Percentiles rank a stretch among this genome's conserved stretches.
Evolutionary conservation across 139 green algal genomes (phyloP).

Genomic region (Mesotaenium endlicherianum): DNA sequence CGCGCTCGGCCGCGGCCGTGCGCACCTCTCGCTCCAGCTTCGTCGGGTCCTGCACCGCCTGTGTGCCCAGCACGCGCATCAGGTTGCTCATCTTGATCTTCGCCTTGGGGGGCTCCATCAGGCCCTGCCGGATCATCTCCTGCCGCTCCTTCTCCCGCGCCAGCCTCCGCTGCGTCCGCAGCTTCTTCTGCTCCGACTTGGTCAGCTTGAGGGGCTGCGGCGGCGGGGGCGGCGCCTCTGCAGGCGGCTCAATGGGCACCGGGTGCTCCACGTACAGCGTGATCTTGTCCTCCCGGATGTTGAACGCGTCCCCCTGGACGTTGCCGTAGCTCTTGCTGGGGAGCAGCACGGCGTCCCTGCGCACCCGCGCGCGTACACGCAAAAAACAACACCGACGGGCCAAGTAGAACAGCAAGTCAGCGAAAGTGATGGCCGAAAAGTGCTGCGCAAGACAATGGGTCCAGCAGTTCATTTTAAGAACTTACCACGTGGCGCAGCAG

Average conservation of each 20-base stretch:
- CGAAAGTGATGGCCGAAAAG: too few relatives aligned
- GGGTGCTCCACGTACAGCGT: conserved; percentile 64
- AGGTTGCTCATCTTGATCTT: conserved; percentile 97
- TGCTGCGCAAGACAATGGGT: too few relatives aligned
- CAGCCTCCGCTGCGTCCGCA: conserved; percentile 85
- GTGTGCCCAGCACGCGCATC: conserved; percentile 85
- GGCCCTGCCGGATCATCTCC: conserved; percentile 87
- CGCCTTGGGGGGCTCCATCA: conserved; percentile 91
- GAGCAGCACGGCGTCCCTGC: background rate
- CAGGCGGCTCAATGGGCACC: conserved; percentile 84
- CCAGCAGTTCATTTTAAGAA: too few relatives aligned
- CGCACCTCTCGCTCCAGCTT: conserved; percentile 86
- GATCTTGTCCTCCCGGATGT: conserved; percentile 40
- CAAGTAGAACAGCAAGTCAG: too few relatives aligned
- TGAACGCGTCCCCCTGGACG: background rate
- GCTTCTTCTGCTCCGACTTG: conserved; percentile 77
- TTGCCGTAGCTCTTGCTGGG: too few relatives aligned
- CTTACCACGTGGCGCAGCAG: too few relatives aligned
- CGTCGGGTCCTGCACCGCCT: conserved; percentile 87
- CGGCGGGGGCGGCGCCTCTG: conserved; percentile 71
- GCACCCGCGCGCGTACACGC: too few relatives aligned
- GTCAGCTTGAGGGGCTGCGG: conserved; percentile 83
- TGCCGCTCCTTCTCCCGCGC: conserved; percentile 95
- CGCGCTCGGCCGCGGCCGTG: conserved; percentile 74
- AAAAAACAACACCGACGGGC: too few relatives aligned